A percentile compares a stretch with the other conserved stretches of the same genome.
Conservation (phyloP, 2,329 filamentous ascomycete species). For the Cadophora sp. region DNA sequence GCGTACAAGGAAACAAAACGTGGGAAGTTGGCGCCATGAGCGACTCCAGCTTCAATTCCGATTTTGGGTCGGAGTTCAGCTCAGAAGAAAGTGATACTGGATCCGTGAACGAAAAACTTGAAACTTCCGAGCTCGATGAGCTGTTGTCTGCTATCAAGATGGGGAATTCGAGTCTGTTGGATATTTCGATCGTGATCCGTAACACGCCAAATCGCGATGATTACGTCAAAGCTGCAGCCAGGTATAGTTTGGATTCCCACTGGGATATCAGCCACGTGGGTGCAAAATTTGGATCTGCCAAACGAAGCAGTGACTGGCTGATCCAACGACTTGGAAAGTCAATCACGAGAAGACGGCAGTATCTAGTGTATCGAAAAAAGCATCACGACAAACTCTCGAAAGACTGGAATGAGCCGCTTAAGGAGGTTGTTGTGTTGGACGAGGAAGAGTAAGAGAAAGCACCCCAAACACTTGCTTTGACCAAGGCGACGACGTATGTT, state of each 20-base stretch:
- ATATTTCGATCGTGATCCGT: constrained; percentile 39
- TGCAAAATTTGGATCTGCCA: constrained; percentile 35
- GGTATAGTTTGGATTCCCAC: constrained; percentile 27
- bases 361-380: constrained; percentile 43
- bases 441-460: constrained; percentile 19
- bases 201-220: constrained; percentile 37
- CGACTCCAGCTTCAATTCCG: constrained; percentile 28
- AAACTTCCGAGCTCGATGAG: constrained; percentile 38
- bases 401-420: constrained; percentile 27
- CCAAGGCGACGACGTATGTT: constrained; percentile 39
- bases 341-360: constrained; percentile 44
- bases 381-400: constrained; percentile 38
- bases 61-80: background rate
- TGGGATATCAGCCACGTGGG: constrained; percentile 38
- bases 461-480: constrained; percentile 31
- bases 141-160: constrained; percentile 33
- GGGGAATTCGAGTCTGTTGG: constrained; percentile 36
- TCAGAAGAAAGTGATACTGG: constrained; percentile 23
- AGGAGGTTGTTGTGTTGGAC: constrained; percentile 18
- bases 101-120: background rate
- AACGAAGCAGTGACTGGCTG: constrained; percentile 34
- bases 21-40: constrained; percentile 31
- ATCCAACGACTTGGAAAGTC: constrained; percentile 42
- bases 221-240: constrained; percentile 39
- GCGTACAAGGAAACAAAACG: constrained; percentile 29